A percentile compares a stretch with the other conserved stretches of the same genome.
These are phyloP conservation scores for Fusarium oligoseptatum DNA, from an alignment of 2,329 filamentous ascomycete genomes.

Conservation along the genomic window DNA sequence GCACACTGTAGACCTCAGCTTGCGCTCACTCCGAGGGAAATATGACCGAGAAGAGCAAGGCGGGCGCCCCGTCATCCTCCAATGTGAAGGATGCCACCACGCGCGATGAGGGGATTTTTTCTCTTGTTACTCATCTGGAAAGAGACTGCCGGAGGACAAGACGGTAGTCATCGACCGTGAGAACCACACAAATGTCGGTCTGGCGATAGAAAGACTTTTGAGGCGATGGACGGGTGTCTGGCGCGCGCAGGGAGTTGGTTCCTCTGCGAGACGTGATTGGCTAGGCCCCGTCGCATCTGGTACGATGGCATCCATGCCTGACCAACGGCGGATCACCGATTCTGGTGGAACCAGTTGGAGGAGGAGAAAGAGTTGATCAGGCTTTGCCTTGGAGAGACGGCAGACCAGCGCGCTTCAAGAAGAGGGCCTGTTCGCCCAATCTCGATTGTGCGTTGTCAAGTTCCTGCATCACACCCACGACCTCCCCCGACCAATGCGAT, in stretches of 20 bases:
- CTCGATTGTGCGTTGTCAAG: constrained; percentile 44
- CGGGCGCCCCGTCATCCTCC: constrained; percentile 4
- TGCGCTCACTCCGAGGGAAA: constrained; percentile 6
- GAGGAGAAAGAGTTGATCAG: constrained; percentile 27
- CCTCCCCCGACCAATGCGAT: constrained; percentile 15
- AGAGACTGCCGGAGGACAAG: constrained; percentile 14
- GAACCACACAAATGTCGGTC: constrained; percentile 44
- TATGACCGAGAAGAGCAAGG: constrained; percentile 25
- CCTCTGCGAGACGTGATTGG: constrained; percentile 39
- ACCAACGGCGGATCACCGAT: constrained; percentile 41
- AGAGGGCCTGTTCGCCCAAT: constrained; percentile 34
- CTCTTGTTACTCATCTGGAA: not conserved
- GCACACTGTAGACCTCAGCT: constrained; percentile 24
- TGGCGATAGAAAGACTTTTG: constrained; percentile 33
- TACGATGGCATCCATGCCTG: constrained; percentile 35
- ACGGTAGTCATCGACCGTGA: constrained; percentile 17
- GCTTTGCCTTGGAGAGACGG: constrained; percentile 1
- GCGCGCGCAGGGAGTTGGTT: constrained; percentile 30
- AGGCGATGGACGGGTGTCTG: constrained; percentile 35
- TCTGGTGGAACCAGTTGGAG: constrained; percentile 40
- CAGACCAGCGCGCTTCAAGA: constrained; percentile 30
- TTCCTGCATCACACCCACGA: constrained; percentile 40
- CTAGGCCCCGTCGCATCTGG: constrained; percentile 23
- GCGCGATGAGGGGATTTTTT: constrained; percentile 12
- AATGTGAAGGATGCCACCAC: constrained; percentile 1